Percentiles rank a stretch among this genome's conserved stretches.
Evolutionary conservation across 2,329 filamentous ascomycete genomes (phyloP).

Genomic region (Fusarium nurragi): DNA sequence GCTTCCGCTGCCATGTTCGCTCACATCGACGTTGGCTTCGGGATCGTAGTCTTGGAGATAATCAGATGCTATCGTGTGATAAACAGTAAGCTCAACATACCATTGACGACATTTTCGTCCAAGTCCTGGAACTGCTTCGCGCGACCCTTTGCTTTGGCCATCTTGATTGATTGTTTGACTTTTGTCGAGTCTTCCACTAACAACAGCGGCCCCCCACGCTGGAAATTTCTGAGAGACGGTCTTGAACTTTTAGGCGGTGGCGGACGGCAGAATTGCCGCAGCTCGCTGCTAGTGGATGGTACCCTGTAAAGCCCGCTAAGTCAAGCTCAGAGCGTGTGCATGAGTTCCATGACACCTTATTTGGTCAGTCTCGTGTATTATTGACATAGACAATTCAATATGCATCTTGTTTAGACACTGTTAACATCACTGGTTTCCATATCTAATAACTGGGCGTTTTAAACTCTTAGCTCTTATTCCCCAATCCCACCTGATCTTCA

Average conservation of each 20-base stretch:
- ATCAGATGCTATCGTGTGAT: slow-evolving; percentile 12
- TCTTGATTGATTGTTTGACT: slow-evolving; percentile 49
- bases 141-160: slow-evolving; percentile 63
- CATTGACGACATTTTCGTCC: slow-evolving; percentile 69
- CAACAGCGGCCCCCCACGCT: slow-evolving; percentile 45
- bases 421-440: neutral
- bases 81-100: slow-evolving; percentile 52
- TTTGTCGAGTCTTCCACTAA: slow-evolving; percentile 23
- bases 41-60: slow-evolving; percentile 73
- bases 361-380: slow-evolving; percentile 4
- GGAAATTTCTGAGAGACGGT: slow-evolving; percentile 47
- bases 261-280: slow-evolving; percentile 53
- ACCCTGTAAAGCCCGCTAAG: slow-evolving; percentile 20
- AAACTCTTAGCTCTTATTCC: no score
- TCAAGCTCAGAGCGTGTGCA: neutral
- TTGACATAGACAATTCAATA: neutral
- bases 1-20: slow-evolving; percentile 63
- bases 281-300: slow-evolving; percentile 6
- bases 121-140: slow-evolving; percentile 70
- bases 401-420: neutral
- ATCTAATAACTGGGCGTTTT: neutral
- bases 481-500: neutral
- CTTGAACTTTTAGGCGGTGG: slow-evolving; percentile 63
- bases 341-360: slow-evolving; percentile 13
- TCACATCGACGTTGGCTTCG: slow-evolving; percentile 70